Percentiles rank a stretch among this genome's conserved stretches.
Conservation (phyloP, 345 rosid genomes). For the Microthlaspi erraticum region DNA sequence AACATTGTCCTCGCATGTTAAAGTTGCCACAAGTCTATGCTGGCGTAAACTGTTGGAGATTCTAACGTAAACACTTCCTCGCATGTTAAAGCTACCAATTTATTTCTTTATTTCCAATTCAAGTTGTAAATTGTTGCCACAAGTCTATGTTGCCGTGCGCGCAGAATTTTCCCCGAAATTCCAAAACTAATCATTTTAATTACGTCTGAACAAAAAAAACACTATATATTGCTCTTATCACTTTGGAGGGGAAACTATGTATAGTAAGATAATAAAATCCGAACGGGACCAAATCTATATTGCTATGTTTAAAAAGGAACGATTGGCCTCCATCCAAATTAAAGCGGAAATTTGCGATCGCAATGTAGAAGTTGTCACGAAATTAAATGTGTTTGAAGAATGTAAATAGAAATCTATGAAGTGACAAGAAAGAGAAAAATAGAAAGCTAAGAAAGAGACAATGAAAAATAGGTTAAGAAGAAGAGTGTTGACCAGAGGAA, state of each 20-base stretch:
- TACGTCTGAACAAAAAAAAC: too few species aligned
- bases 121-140: constrained; percentile 19
- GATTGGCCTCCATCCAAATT: constrained; percentile 7
- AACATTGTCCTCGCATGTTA: background rate
- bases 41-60: too few species aligned
- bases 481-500: constrained; percentile 44
- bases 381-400: constrained; percentile 31
- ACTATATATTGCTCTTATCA: too few species aligned
- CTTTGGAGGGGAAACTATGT: too few species aligned
- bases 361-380: constrained; percentile 18
- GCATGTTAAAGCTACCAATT: too few species aligned
- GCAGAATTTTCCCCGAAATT: background rate
- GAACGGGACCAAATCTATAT: constrained; percentile 32
- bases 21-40: constrained; percentile 8
- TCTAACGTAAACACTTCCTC: too few species aligned
- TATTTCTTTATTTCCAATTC: too few species aligned
- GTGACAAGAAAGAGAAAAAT: constrained; percentile 41
- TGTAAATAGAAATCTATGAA: constrained; percentile 40
- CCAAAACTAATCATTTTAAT: too few species aligned
- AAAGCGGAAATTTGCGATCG: constrained; percentile 32
- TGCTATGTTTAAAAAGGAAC: constrained; percentile 33
- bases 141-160: constrained; percentile 1
- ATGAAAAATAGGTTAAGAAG: constrained; percentile 29
- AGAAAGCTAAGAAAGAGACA: constrained; percentile 43
- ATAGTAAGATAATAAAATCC: constrained; percentile 17